These are phyloP conservation scores for Westerdykella ornata DNA, from an alignment of 2,329 filamentous ascomycete genomes.

Conservation along the genomic window DNA sequence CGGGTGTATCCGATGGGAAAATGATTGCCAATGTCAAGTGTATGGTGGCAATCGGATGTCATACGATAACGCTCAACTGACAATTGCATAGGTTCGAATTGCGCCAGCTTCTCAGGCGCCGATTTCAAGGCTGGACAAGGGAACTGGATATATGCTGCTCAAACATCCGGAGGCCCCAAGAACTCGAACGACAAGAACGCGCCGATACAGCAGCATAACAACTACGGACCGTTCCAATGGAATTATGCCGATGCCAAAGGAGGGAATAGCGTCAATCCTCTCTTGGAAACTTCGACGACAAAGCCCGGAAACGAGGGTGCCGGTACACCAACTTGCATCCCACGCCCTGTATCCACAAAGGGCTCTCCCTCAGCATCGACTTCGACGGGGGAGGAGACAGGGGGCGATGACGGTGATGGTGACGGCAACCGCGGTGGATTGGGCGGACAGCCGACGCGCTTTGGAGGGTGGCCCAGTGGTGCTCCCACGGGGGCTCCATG, in stretches of 20 bases:
- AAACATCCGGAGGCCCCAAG: constrained; percentile 42
- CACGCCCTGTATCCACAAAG: constrained; percentile 13
- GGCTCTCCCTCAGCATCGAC: constrained; percentile 5
- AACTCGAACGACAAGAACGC: constrained; percentile 42
- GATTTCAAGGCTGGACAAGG: constrained; percentile 41
- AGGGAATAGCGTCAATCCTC: constrained; percentile 43
- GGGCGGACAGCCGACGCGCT: no score
- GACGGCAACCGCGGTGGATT: constrained; percentile 1
- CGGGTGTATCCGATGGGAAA: constrained; percentile 46
- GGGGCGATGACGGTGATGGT: constrained; percentile 5
- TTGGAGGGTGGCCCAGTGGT: constrained; percentile 1
- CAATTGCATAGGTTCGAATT: constrained; percentile 42
- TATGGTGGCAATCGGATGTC: constrained; percentile 16
- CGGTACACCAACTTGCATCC: constrained; percentile 24
- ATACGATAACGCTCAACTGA: constrained; percentile 5
- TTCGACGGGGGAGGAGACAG: not conserved
- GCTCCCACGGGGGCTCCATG: not conserved
- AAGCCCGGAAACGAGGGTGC: constrained; percentile 10
- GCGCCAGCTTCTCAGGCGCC: constrained; percentile 49
- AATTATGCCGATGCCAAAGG: constrained; percentile 47
- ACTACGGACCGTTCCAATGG: constrained; percentile 39
- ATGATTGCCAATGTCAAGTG: constrained; percentile 54
- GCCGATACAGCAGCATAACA: constrained; percentile 43
- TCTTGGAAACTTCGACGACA: constrained; percentile 25
- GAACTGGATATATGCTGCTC: constrained; percentile 48